These are phyloP conservation scores for Arctostaphylos glauca DNA, from an alignment of 148 eudicot genomes.

Conservation along the genomic window DNA sequence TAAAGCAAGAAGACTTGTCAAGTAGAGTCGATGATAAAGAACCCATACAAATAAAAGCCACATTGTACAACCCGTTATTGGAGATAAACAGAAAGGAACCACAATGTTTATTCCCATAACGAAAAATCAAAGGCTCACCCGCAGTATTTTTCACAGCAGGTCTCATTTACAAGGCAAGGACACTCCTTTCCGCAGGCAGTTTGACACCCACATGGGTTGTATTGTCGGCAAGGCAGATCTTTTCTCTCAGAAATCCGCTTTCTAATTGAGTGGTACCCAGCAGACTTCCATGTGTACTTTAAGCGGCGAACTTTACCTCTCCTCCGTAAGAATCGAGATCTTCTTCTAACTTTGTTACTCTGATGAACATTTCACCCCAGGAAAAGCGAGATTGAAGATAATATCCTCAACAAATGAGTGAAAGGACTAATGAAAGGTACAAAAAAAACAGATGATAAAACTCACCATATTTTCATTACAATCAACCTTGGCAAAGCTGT, in stretches of 20 bases:
- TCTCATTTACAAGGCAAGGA: slow-evolving; percentile 83
- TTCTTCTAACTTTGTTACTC: slow-evolving; percentile 72
- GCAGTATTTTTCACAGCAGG: slow-evolving; percentile 97
- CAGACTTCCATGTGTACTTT: slow-evolving; percentile 93
- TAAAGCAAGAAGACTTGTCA: neutral
- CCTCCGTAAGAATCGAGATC: slow-evolving; percentile 86
- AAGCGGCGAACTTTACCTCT: slow-evolving; percentile 95
- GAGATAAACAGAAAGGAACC: neutral
- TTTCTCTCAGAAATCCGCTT: slow-evolving; percentile 89
- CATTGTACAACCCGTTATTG: neutral
- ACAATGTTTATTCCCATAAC: neutral
- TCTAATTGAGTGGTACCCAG: slow-evolving; percentile 80
- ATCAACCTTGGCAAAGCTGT: slow-evolving; percentile 46
- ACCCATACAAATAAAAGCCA: neutral
- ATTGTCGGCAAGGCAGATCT: slow-evolving; percentile 93
- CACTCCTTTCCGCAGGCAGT: slow-evolving; percentile 91
- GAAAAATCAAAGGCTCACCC: slow-evolving; percentile 54
- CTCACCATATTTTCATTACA: slow-evolving; percentile 53
- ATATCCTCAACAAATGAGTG: neutral
- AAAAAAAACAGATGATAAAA: slow-evolving; percentile 15
- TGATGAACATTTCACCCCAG: slow-evolving; percentile 21
- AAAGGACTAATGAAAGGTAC: neutral
- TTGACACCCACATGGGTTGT: slow-evolving; percentile 94
- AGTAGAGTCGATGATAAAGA: neutral
- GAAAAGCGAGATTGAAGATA: neutral